phyloP scores from a whole-genome alignment of 768 basidiomycete genomes.

The Suillus discolor region DNA sequence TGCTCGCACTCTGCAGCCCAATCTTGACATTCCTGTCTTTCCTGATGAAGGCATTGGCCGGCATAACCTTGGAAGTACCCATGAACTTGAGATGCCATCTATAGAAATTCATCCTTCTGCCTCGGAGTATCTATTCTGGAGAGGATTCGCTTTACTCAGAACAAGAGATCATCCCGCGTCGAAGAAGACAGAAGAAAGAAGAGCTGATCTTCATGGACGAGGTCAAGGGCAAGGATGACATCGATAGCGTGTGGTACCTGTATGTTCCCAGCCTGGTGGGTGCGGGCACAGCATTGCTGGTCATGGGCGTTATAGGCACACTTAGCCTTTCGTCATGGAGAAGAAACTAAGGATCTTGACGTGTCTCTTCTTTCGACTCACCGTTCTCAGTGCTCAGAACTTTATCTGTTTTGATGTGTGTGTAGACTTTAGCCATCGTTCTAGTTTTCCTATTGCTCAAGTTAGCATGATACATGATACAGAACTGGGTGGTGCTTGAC shows the following conservation, averaged over 20 bases:
- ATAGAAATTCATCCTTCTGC: constrained; percentile 48
- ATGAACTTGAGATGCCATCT: constrained; percentile 69
- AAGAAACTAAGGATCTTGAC: constrained; percentile 62
- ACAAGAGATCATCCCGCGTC: constrained; percentile 36
- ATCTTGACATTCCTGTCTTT: constrained; percentile 69
- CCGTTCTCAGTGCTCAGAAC: constrained; percentile 11
- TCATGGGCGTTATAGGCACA: constrained; percentile 77
- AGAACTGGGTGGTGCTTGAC: too few species aligned
- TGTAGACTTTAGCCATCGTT: constrained; percentile 7
- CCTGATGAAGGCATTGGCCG: constrained; percentile 46
- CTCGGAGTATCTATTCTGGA: constrained; percentile 31
- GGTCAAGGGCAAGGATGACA: constrained; percentile 51
- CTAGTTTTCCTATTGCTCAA: neutral
- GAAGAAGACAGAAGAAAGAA: constrained; percentile 59
- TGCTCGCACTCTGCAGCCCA: constrained; percentile 59
- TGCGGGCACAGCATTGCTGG: constrained; percentile 80
- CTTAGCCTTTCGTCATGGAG: constrained; percentile 73
- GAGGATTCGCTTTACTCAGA: constrained; percentile 32
- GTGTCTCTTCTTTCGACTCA: neutral
- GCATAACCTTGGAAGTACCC: constrained; percentile 25
- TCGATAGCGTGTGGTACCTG: constrained; percentile 78
- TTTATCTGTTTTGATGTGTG: constrained; percentile 10
- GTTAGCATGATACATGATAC: too few species aligned
- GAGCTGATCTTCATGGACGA: constrained; percentile 50
- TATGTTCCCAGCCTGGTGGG: constrained; percentile 80